Conservation (phyloP, 2,329 filamentous ascomycete genomes). For the Aspergillus oerlinghausenensis region DNA sequence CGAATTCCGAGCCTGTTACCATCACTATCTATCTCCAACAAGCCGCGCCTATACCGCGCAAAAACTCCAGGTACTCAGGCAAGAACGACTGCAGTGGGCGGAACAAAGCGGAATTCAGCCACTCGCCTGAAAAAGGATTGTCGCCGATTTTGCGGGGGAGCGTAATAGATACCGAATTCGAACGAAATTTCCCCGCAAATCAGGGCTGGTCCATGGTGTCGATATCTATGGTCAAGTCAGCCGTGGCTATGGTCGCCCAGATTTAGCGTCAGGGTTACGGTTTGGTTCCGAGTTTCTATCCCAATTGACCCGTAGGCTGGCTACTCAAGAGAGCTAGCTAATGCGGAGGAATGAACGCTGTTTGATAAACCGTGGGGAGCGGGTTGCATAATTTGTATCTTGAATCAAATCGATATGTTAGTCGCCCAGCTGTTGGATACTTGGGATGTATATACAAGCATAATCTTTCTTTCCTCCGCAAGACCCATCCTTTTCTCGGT, state of each 20-base stretch:
- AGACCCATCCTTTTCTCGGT: neutral
- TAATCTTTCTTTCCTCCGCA: too few species aligned
- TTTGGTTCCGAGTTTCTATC: neutral
- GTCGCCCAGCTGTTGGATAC: too few species aligned
- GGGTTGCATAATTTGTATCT: too few species aligned
- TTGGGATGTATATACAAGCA: too few species aligned
- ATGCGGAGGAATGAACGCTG: neutral
- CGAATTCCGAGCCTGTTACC: neutral
- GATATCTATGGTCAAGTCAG: neutral
- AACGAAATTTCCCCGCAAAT: neutral
- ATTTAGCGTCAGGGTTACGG: neutral
- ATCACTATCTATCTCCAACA: neutral
- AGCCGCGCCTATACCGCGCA: neutral
- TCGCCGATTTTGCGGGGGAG: neutral
- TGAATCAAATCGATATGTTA: too few species aligned
- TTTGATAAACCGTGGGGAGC: too few species aligned
- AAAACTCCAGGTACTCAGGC: too few species aligned
- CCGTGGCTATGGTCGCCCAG: neutral
- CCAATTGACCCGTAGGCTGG: neutral
- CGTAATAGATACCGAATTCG: neutral
- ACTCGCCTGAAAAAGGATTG: neutral
- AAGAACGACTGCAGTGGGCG: neutral
- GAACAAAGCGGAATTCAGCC: neutral
- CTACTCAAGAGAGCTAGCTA: neutral
- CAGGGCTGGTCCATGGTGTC: neutral